Percentiles rank a stretch among this genome's conserved stretches.
Conservation (phyloP, 164 flowering plant species). For the Nelumbo lutea region DNA sequence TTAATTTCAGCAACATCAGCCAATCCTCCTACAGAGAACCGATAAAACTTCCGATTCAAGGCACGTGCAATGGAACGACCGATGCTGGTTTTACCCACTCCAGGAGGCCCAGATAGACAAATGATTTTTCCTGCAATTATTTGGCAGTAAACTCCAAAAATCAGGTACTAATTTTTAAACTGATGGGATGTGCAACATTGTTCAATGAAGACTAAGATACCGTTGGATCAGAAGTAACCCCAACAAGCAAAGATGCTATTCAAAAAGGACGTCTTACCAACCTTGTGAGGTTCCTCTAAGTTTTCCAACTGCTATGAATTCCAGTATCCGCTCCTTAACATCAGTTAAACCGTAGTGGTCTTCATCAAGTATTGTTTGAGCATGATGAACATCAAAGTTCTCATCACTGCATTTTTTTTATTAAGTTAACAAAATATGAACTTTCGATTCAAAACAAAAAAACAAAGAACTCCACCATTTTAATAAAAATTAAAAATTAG, state of each 20-base stretch:
- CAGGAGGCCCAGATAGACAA: constrained; percentile 98
- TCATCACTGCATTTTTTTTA: constrained; percentile 68
- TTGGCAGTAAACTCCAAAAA: background rate
- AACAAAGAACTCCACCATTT: background rate
- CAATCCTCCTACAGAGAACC: constrained; percentile 99
- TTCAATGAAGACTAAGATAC: too few species aligned
- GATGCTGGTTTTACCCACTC: constrained; percentile 98
- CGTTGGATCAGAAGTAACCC: too few species aligned
- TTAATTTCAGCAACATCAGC: constrained; percentile 98
- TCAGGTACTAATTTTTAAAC: background rate
- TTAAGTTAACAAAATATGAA: background rate
- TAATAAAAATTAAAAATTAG: background rate
- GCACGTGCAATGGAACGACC: constrained; percentile 99
- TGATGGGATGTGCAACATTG: too few species aligned
- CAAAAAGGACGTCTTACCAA: constrained; percentile 16
- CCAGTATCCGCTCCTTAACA: constrained; percentile 98
- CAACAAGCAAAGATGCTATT: background rate
- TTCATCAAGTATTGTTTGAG: constrained; percentile 91
- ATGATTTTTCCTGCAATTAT: constrained; percentile 76
- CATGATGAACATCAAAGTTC: constrained; percentile 83
- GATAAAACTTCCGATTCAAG: constrained; percentile 82
- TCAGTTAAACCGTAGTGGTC: constrained; percentile 96
- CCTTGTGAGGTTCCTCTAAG: constrained; percentile 97
- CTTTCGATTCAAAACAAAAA: background rate
- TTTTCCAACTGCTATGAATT: constrained; percentile 97